Percentiles rank a stretch among this genome's conserved stretches.
Evolutionary conservation across 306 rosid species (phyloP).

Genomic region (Lupinus albus): DNA sequence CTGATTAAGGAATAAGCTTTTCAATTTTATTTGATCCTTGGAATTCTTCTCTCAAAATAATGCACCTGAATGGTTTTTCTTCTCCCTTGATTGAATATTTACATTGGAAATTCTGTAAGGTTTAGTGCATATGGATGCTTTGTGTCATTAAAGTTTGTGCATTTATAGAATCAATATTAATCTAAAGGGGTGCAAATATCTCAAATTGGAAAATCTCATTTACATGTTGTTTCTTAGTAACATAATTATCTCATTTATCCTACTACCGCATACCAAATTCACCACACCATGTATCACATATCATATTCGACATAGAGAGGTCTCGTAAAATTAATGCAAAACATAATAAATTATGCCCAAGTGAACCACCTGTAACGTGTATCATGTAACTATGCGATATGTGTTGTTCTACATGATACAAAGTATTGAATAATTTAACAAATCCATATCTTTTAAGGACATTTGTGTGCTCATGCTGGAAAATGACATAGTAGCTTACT

Average conservation of each 20-base stretch:
- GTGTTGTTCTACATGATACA: conserved; percentile 8
- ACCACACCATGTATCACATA: too few species aligned
- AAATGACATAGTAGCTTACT: conserved; percentile 11
- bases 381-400: too few species aligned
- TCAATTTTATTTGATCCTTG: background rate
- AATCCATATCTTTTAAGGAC: background rate
- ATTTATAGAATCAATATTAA: conserved; percentile 2
- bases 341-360: too few species aligned
- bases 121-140: background rate
- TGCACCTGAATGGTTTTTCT: background rate
- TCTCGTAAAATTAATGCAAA: too few species aligned
- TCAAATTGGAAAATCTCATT: background rate
- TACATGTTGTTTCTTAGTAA: conserved; percentile 16
- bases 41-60: background rate
- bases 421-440: background rate
- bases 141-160: background rate
- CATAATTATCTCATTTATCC: too few species aligned
- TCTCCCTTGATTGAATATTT: conserved; percentile 14
- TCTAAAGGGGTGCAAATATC: background rate
- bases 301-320: too few species aligned
- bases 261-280: too few species aligned
- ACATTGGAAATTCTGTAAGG: background rate
- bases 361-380: too few species aligned
- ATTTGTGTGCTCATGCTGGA: background rate
- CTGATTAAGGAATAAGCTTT: conserved; percentile 50